Percentiles rank a stretch among this genome's conserved stretches.
Conservation (phyloP, 495 filamentous ascomycete genomes). For the Aspergillus avenaceus region DNA sequence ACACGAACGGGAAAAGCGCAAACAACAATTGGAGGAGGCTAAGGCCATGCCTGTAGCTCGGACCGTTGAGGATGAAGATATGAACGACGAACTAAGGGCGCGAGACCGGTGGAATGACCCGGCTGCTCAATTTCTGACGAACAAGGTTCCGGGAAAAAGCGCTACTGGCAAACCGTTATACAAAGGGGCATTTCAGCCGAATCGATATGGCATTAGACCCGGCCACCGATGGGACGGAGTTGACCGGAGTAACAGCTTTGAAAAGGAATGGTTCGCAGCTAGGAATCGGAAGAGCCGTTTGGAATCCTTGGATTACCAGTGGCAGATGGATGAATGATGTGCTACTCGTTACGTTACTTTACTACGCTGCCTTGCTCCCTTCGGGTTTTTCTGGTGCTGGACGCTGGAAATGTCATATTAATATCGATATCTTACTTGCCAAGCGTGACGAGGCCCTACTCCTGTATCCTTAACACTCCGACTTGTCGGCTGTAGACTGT, state of each 20-base stretch:
- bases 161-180: constrained; percentile 70
- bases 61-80: constrained; percentile 69
- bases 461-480: too few relatives aligned
- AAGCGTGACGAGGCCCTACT: too few relatives aligned
- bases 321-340: constrained; percentile 87
- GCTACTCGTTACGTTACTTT: background rate
- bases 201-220: constrained; percentile 90
- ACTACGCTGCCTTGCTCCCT: too few relatives aligned
- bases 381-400: constrained; percentile 20
- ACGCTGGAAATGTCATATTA: constrained; percentile 4
- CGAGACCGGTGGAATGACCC: constrained; percentile 88
- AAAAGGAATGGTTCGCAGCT: constrained; percentile 89
- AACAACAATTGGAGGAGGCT: constrained; percentile 67
- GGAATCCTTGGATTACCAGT: constrained; percentile 80
- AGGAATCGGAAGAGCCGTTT: constrained; percentile 69
- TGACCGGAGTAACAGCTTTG: constrained; percentile 89
- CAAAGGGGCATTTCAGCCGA: constrained; percentile 73
- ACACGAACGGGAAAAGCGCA: constrained; percentile 49
- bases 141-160: constrained; percentile 36
- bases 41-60: constrained; percentile 76
- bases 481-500: too few relatives aligned
- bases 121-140: constrained; percentile 72
- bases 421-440: background rate
- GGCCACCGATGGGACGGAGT: constrained; percentile 97
- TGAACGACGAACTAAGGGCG: constrained; percentile 80